A percentile compares a stretch with the other conserved stretches of the same genome.
These are phyloP conservation scores for Straminergon stramineum DNA, from an alignment of 225 moss, liverwort and hornwort species.

Conservation along the genomic window DNA sequence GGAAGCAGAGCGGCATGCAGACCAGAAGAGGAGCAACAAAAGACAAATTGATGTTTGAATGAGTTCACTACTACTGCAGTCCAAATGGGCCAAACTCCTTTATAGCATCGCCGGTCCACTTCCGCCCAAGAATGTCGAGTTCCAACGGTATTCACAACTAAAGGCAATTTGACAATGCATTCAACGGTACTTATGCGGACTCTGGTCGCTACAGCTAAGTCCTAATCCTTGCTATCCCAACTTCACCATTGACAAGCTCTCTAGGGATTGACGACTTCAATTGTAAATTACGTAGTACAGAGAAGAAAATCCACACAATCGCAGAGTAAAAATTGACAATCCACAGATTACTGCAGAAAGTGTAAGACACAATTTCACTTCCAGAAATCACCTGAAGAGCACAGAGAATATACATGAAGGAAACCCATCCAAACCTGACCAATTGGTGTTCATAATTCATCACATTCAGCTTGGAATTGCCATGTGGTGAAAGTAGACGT, in stretches of 20 bases:
- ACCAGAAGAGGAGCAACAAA: not conserved
- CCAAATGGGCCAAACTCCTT: not conserved
- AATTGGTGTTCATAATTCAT: not conserved
- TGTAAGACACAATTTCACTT: no score
- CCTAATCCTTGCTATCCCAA: not conserved
- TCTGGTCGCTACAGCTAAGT: not conserved
- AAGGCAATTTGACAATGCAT: not conserved
- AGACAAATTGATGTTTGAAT: not conserved
- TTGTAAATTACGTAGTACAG: not conserved
- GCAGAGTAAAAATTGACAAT: not conserved
- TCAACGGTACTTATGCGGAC: no score
- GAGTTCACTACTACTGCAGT: not conserved
- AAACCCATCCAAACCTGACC: not conserved
- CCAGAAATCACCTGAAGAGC: not conserved
- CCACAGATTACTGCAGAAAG: not conserved
- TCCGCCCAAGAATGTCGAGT: not conserved
- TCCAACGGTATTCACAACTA: not conserved
- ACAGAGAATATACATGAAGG: not conserved
- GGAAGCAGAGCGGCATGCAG: not conserved
- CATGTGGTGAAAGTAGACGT: not conserved
- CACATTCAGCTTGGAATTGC: not conserved
- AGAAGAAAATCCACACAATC: not conserved
- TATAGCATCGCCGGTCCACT: not conserved
- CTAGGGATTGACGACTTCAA: not conserved
- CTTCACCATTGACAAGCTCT: no score